These are phyloP conservation scores for Penicillium sp. DNA, from an alignment of 2,329 filamentous ascomycete genomes.

Conservation along the genomic window DNA sequence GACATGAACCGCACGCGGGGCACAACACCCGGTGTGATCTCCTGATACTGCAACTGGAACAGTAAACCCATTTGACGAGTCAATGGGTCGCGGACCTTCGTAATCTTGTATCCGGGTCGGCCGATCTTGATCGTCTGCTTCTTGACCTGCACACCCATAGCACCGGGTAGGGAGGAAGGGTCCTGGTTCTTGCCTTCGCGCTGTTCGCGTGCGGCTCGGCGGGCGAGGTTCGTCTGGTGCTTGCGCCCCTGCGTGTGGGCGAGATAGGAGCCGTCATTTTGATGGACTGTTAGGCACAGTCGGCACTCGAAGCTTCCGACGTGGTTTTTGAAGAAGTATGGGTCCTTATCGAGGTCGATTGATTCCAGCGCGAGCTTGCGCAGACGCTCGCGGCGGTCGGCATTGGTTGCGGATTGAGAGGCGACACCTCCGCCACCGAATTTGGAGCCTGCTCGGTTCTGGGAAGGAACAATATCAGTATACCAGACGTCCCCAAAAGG, in stretches of 20 bases:
- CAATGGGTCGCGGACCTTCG: constrained; percentile 87
- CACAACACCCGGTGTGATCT: constrained; percentile 74
- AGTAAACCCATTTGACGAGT: constrained; percentile 86
- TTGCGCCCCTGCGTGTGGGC: constrained; percentile 98
- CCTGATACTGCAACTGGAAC: constrained; percentile 96
- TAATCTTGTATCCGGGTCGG: constrained; percentile 95
- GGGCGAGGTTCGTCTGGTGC: constrained; percentile 96
- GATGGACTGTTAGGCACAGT: constrained; percentile 94
- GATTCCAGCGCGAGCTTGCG: constrained; percentile 98
- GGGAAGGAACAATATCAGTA: too few relatives aligned
- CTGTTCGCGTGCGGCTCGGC: constrained; percentile 92
- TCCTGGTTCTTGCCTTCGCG: constrained; percentile 75
- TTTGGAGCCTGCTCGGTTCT: constrained; percentile 96
- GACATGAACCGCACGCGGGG: constrained; percentile 97
- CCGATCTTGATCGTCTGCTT: constrained; percentile 93
- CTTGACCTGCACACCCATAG: constrained; percentile 77
- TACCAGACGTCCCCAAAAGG: too few relatives aligned
- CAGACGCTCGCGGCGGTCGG: constrained; percentile 93
- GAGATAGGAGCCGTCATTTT: constrained; percentile 98
- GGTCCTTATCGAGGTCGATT: constrained; percentile 98
- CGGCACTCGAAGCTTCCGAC: constrained; percentile 97
- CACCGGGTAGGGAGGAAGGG: constrained; percentile 69
- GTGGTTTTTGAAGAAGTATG: constrained; percentile 99
- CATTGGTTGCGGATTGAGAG: constrained; percentile 89
- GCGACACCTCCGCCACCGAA: constrained; percentile 97